Base-by-base conservation (phyloP, 306 rosid genomes). In the Quercus cerris region DNA sequence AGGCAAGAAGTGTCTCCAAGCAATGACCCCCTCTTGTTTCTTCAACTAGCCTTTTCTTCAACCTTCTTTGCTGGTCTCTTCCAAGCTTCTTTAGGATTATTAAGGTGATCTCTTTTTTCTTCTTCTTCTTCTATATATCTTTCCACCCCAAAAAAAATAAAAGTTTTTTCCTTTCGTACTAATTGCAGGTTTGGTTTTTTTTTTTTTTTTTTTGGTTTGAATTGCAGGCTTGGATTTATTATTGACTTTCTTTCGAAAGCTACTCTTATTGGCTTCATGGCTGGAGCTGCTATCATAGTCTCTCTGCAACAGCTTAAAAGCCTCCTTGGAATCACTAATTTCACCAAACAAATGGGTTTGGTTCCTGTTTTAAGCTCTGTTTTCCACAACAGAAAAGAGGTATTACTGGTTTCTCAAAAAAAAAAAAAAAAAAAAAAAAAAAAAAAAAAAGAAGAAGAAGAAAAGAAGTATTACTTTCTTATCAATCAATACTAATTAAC, bases 181-280 rank as follows among this genome's bases (percentile, higher is more conserved):
- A 58, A 58, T 58, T 3, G 23, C 30, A 58, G 11, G 22, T 18
- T 17, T 55, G 27, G 44, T 54, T 23, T 46, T 25, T 46, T 41
- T 23, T 22, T 27, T 6, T n/a, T n/a, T 52, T 23, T 46, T 17
- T 12, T 46, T 41, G 6, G 55, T 35, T 4, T 33, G 30, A 33
- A 10, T 46, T 88, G 78, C 90, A 94, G 99, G 89, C 89, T 95
- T 56, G 99, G 99, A 41, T 93, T 95, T 75, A 88, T 95, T 44
- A 95, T 95, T 77, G 99, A 95, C 84, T 95, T 93, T 77, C 86
- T 95, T 4, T 95, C 99, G 0, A 93, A 93, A 85, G 99, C 99
- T 2, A 95, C 91, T 51, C 90, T 93, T 18, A 82, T 93, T 81
- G 99, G 99, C 14, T 95, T 95, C 80, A 95, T 95, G 99, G 98